Evolutionary conservation across 805 yeast species (phyloP), one percentile per base, ranked within the genome.

Genomic region (Clavispora asparagi): DNA sequence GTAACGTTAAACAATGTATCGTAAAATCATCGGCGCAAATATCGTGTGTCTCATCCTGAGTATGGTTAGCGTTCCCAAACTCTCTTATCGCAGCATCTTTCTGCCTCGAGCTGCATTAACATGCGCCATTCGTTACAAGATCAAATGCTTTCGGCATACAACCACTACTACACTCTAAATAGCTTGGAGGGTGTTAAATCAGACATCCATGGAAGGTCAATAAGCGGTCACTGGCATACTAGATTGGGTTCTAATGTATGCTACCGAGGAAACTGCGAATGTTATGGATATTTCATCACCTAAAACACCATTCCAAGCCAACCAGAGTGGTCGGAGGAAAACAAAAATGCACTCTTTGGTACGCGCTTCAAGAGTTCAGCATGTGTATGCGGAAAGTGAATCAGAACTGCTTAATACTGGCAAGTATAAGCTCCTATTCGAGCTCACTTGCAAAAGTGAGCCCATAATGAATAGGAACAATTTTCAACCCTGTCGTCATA

Each of bases 191-290:
- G 42, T 41, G 32, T 53, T 46, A 44, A 50, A 81, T 85, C 94
- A 85, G 94, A 85, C 94, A 85, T 85, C 91, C 94, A 82, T 81
- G 91, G 92, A 85, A 85, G 92, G 87, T 71, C 75, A 53, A 61
- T 64, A 75, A 76, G 88, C 94, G 92, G 91, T 84, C 91, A 85
- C 90, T 72, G 89, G 69, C 79, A 74, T 76, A 81, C 84, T 68
- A 79, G 77, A 83, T 76, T 85, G 86, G 91, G 91, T 83, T 85
- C 89, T 71, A 71, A 70, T 77, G 90, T 82, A 81, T 76, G 81
- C 87, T 85, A 84, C 91, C 94, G 94, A 80, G 92, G 91, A 85
- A 85, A 85, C 94, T 85, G 94, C 92, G 94, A 85, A 85, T 85
- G 94, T 83, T 70, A 74, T 74, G 83, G 68, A 73, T 69, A 70